These are phyloP conservation scores for Penicillium verhagenii DNA, from an alignment of 495 filamentous ascomycete species.

Conservation along the genomic window DNA sequence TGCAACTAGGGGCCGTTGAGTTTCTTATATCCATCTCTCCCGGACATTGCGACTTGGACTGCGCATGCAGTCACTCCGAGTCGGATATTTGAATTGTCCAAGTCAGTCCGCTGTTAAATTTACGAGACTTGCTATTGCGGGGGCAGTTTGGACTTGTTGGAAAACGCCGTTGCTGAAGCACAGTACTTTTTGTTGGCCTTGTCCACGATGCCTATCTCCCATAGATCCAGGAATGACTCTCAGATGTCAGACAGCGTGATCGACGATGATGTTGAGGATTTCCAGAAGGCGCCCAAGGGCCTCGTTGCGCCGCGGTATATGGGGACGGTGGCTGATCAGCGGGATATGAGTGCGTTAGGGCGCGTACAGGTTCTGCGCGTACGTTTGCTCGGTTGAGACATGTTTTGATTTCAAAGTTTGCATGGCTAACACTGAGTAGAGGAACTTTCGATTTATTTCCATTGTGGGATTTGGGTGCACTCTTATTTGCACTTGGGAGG, in stretches of 20 bases:
- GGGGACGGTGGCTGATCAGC: conserved; percentile 38
- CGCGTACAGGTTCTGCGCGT: conserved; percentile 46
- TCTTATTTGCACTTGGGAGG: conserved; percentile 48
- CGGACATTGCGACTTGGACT: conserved; percentile 1
- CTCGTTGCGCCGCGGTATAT: conserved; percentile 40
- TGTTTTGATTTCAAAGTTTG: too few species aligned
- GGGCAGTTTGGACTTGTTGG: neutral
- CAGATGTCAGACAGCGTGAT: conserved; percentile 11
- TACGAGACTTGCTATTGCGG: neutral
- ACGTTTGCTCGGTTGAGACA: conserved; percentile 8
- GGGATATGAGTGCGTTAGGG: conserved; percentile 45
- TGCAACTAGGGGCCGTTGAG: neutral
- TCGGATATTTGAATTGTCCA: neutral
- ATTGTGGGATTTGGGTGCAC: conserved; percentile 49
- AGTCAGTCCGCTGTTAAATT: neutral
- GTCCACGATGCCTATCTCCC: conserved; percentile 9
- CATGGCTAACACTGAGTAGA: conserved; percentile 26
- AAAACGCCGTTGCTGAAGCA: neutral
- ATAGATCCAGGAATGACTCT: conserved; percentile 12
- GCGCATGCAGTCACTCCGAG: conserved; percentile 3
- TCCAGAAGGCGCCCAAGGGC: conserved; percentile 24
- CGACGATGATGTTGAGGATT: conserved; percentile 28
- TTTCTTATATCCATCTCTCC: conserved; percentile 3
- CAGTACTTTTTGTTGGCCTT: neutral
- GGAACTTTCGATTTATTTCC: conserved; percentile 50